A percentile compares a stretch with the other conserved stretches of the same genome.
These are phyloP conservation scores for Pseudogymnoascus sp. DNA, from an alignment of 2,329 filamentous ascomycete genomes.

Conservation along the genomic window DNA sequence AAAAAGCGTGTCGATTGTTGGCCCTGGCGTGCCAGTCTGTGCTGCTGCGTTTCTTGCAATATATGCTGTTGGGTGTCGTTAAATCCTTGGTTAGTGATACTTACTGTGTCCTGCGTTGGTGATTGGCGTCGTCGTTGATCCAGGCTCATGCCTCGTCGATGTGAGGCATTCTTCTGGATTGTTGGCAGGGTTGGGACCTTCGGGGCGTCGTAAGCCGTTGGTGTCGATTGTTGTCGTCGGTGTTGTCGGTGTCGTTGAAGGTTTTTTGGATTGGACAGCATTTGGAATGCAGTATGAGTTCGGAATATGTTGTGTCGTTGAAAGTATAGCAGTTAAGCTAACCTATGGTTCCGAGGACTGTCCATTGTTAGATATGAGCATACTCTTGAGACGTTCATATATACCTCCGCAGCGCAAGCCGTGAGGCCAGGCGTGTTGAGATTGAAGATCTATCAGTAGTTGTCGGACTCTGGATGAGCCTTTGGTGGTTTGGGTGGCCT, in stretches of 20 bases:
- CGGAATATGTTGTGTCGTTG: conserved; percentile 48
- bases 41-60: conserved; percentile 86
- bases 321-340: conserved; percentile 42
- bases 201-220: conserved; percentile 67
- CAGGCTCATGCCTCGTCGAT: conserved; percentile 79
- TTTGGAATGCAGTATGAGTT: conserved; percentile 64
- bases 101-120: conserved; percentile 38
- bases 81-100: conserved; percentile 51
- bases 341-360: conserved; percentile 45
- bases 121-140: conserved; percentile 60
- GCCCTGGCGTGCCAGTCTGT: conserved; percentile 75
- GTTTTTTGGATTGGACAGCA: conserved; percentile 71
- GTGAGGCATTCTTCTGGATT: conserved; percentile 48
- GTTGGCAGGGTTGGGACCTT: conserved; percentile 61
- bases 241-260: conserved; percentile 72
- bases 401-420: conserved; percentile 79
- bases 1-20: conserved; percentile 23
- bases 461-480: conserved; percentile 33
- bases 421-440: conserved; percentile 63
- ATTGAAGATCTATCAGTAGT: conserved; percentile 42
- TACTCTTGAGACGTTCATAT: not conserved
- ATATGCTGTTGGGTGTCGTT: conserved; percentile 60
- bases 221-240: conserved; percentile 82
- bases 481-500: conserved; percentile 12
- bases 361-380: conserved; percentile 10